phyloP scores from a whole-genome alignment of 2,329 filamentous ascomycete genomes.

The Clonostachys rosea region DNA sequence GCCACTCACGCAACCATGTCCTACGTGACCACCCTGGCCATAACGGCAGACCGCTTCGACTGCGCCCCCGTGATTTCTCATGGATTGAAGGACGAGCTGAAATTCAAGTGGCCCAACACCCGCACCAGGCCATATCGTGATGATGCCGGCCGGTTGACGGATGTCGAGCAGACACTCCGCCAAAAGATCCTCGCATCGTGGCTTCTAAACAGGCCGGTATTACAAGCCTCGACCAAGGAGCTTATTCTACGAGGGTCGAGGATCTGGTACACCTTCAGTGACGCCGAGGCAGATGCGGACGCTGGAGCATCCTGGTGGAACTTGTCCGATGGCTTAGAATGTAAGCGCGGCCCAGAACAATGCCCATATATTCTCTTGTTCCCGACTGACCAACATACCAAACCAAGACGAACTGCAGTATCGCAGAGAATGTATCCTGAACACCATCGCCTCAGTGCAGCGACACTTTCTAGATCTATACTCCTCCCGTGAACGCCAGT shows the following conservation, averaged over 20 bases:
- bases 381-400: background rate
- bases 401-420: slow-evolving; percentile 57
- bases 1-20: slow-evolving; percentile 42
- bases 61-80: slow-evolving; percentile 50
- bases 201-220: slow-evolving; percentile 55
- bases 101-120: slow-evolving; percentile 50
- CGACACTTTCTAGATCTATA: slow-evolving; percentile 64
- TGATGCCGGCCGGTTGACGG: slow-evolving; percentile 28
- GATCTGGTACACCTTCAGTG: slow-evolving; percentile 43
- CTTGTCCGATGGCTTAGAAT: slow-evolving; percentile 63
- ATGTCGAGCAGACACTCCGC: slow-evolving; percentile 61
- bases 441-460: slow-evolving; percentile 66
- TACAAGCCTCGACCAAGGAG: slow-evolving; percentile 59
- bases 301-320: slow-evolving; percentile 63
- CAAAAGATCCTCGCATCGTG: slow-evolving; percentile 67
- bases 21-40: slow-evolving; percentile 62
- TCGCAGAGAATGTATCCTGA: slow-evolving; percentile 62
- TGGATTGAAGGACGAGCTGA: slow-evolving; percentile 43
- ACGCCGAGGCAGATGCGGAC: slow-evolving; percentile 14
- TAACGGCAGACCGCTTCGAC: slow-evolving; percentile 72
- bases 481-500: slow-evolving; percentile 62
- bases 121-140: slow-evolving; percentile 25
- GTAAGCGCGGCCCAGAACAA: slow-evolving; percentile 27
- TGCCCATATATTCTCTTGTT: background rate
- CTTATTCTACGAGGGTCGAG: slow-evolving; percentile 62